Conservation (phyloP, 495 filamentous ascomycete genomes). For the Podospora conica region DNA sequence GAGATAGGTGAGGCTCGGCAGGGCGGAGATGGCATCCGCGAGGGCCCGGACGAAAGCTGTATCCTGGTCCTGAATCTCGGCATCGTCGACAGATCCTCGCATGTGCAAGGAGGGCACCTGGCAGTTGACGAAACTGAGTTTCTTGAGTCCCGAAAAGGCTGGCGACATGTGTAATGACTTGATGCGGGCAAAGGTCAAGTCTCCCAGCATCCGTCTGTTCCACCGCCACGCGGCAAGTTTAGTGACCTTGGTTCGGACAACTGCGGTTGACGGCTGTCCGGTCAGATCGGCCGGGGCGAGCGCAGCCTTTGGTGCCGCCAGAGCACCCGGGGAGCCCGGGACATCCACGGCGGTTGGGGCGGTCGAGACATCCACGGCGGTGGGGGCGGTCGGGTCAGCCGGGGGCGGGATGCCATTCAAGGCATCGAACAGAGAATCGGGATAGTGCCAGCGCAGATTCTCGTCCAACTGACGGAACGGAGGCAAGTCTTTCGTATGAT, state of each 20-base stretch:
- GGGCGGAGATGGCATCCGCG: constrained; percentile 48
- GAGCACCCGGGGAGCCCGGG: not conserved
- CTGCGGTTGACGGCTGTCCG: not conserved
- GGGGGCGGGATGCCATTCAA: constrained; percentile 28
- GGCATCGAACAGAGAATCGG: constrained; percentile 51
- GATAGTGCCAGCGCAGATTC: constrained; percentile 57
- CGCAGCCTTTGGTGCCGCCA: not conserved
- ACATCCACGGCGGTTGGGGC: not conserved
- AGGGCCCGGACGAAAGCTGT: constrained; percentile 42
- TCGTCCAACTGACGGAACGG: constrained; percentile 47
- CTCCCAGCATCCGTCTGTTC: constrained; percentile 60
- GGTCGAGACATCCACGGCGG: not conserved
- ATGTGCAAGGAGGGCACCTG: constrained; percentile 39
- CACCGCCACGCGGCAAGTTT: constrained; percentile 67
- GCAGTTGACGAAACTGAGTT: constrained; percentile 60
- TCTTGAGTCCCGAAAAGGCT: constrained; percentile 53
- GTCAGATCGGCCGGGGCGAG: not conserved
- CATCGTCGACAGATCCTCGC: constrained; percentile 17
- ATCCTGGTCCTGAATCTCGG: constrained; percentile 28
- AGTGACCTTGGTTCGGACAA: constrained; percentile 15
- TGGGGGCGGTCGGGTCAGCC: not conserved
- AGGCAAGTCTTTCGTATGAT: constrained; percentile 46
- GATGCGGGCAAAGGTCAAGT: constrained; percentile 40
- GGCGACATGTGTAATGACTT: constrained; percentile 50
- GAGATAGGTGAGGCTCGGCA: constrained; percentile 57